Percentiles rank a stretch among this genome's conserved stretches.
phyloP scores from a whole-genome alignment of 768 basidiomycete species.

The Boletus reticulatus region DNA sequence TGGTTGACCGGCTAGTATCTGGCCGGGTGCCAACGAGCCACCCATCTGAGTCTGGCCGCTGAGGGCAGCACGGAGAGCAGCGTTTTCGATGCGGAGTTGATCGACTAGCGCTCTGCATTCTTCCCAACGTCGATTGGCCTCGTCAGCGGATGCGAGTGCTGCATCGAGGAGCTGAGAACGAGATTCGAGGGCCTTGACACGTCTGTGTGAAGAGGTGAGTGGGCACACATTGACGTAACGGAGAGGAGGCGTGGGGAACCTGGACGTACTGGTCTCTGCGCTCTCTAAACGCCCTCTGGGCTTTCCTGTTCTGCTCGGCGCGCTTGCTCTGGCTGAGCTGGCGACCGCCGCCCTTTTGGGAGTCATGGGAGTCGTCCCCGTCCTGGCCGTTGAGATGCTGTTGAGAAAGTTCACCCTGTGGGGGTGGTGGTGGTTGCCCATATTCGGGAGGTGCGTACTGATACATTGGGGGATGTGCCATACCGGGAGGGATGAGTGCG shows the following conservation, averaged over 20 bases:
- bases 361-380: not conserved
- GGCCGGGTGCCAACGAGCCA: conserved; percentile 30
- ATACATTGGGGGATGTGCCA: conserved; percentile 30
- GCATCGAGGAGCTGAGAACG: conserved; percentile 84
- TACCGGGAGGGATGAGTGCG: conserved; percentile 45
- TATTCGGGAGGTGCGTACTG: conserved; percentile 36
- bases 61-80: conserved; percentile 70
- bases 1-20: conserved; percentile 22
- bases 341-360: conserved; percentile 38
- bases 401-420: conserved; percentile 26
- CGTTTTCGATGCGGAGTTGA: conserved; percentile 81
- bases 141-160: conserved; percentile 82
- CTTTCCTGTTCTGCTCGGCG: conserved; percentile 93
- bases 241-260: not conserved
- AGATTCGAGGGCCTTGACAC: conserved; percentile 84
- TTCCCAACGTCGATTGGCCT: conserved; percentile 87
- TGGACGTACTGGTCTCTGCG: conserved; percentile 77
- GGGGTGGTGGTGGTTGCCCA: conserved; percentile 24
- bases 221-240: not conserved
- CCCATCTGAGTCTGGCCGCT: conserved; percentile 37
- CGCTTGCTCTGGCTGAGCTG: conserved; percentile 78
- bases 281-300: conserved; percentile 88
- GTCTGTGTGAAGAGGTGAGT: conserved; percentile 43
- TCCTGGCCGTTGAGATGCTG: conserved; percentile 25
- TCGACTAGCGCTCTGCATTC: conserved; percentile 90